Evolutionary conservation across 1,139 yeast species (phyloP).

Genomic region (Geotrichum carabidarum): DNA sequence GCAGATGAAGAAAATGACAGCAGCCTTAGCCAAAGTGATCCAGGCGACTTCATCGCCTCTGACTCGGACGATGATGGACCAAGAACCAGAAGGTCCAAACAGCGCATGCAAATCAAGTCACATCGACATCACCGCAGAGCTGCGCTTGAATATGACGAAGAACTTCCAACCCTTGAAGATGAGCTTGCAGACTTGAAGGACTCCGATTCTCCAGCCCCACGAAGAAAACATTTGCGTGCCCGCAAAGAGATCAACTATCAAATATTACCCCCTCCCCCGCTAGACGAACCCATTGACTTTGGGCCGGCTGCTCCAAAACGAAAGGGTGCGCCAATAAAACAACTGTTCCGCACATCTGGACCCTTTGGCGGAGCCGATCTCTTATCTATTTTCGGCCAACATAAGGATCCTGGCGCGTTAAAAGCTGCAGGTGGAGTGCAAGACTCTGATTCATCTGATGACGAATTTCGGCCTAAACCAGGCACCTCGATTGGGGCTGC

Average conservation of each 20-base stretch:
- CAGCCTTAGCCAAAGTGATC: constrained; percentile 6
- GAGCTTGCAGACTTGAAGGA: constrained; percentile 51
- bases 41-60: constrained; percentile 19
- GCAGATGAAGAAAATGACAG: constrained; percentile 20
- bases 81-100: constrained; percentile 38
- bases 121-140: constrained; percentile 6
- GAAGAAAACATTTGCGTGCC: constrained; percentile 65
- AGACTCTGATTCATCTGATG: constrained; percentile 68
- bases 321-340: constrained; percentile 25
- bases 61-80: constrained; percentile 27
- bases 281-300: constrained; percentile 40
- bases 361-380: constrained; percentile 57
- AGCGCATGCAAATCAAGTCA: constrained; percentile 28
- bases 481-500: constrained; percentile 38
- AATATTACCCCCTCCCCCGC: constrained; percentile 73
- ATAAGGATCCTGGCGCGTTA: constrained; percentile 38
- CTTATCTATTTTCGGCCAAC: constrained; percentile 95
- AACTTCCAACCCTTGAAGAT: constrained; percentile 33
- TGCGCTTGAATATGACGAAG: constrained; percentile 37
- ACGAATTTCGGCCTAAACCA: constrained; percentile 31
- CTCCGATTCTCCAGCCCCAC: constrained; percentile 48
- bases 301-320: constrained; percentile 29
- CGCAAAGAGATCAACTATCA: constrained; percentile 74
- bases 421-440: constrained; percentile 53
- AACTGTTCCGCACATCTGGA: constrained; percentile 33